Evolutionary conservation across 2,329 filamentous ascomycete genomes (phyloP), one percentile per base, ranked within the genome.

Genomic region (Eurotiales sp.): DNA sequence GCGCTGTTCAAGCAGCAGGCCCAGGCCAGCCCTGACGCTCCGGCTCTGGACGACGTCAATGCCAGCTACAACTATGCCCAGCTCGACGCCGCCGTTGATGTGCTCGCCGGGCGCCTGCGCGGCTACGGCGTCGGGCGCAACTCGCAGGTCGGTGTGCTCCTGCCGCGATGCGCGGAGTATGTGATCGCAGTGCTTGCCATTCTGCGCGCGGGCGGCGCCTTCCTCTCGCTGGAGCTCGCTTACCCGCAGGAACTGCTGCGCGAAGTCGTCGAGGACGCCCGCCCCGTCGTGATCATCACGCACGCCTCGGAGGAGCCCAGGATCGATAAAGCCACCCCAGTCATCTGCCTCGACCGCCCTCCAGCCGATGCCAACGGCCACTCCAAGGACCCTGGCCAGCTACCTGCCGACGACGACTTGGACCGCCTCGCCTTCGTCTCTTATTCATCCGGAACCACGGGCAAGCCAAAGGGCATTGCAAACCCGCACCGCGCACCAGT

Each of bases 381-480:
- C n/a, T 64, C 73, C 4, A 72, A 76, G 43, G 66, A 72, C 46
- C 68, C 72, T 8, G 62, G 76, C 14, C 76, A 78, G 10, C 64
- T 84, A 19, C 84, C 85, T 2, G 73, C 77, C 0, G 81, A 85
- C 7, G 77, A 84, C 60, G 87, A 91, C 61, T 70, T 91, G 49
- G 87, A 90, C 56, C 78, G 84, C 39, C 76, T 91, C 17, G 83
- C 85, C 15, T 92, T 91, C 64, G 86, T 91, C n/a, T 86, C 86
- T 1, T 90, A 90, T 68, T 88, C 86, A 1, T 88, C 85, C 4
- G 87, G 87, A 30, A 89, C 87, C 0, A 90, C 87, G 1, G 87
- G 87, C 58, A 83, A 83, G 56, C 87, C 87, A n/a, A 90, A 90
- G 68, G 87, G 87, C 50, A 91, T 92, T 63, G 86, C 85, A 49